Conservation (phyloP, 2,329 filamentous ascomycete species). For the Stemphylium beticola region DNA sequence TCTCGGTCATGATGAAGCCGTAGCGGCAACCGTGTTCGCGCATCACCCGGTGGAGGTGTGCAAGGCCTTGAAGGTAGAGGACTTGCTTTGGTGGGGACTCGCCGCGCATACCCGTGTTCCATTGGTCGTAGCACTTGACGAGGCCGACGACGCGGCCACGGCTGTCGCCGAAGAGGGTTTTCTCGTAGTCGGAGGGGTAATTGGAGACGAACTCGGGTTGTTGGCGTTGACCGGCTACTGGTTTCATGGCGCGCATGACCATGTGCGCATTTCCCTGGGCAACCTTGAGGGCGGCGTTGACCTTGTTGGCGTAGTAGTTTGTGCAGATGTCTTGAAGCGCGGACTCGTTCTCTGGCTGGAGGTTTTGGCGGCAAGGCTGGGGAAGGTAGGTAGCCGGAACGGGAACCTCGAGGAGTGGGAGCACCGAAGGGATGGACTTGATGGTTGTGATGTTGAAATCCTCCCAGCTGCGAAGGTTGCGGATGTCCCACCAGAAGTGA, state of each 20-base stretch:
- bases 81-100: conserved; percentile 85
- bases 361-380: conserved; percentile 60
- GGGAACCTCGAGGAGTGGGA: conserved; percentile 68
- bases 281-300: conserved; percentile 82
- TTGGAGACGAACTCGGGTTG: conserved; percentile 72
- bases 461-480: conserved; percentile 83
- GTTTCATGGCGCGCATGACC: conserved; percentile 52
- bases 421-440: conserved; percentile 73
- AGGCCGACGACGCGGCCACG: conserved; percentile 75
- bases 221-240: conserved; percentile 55
- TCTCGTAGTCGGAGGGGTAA: conserved; percentile 60
- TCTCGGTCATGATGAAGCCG: conserved; percentile 95
- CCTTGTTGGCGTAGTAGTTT: conserved; percentile 80
- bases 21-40: conserved; percentile 92
- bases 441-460: conserved; percentile 78
- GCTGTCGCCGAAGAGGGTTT: conserved; percentile 55
- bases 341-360: conserved; percentile 78
- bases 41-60: conserved; percentile 89
- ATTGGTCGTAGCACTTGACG: conserved; percentile 90
- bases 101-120: conserved; percentile 92
- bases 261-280: conserved; percentile 72
- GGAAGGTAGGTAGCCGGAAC: conserved; percentile 69
- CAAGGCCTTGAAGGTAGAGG: conserved; percentile 84
- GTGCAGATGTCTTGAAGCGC: conserved; percentile 78
- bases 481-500: conserved; percentile 96